Evolutionary conservation across 2,329 filamentous ascomycete species (phyloP).

Genomic region (Hansfordia pulvinata): DNA sequence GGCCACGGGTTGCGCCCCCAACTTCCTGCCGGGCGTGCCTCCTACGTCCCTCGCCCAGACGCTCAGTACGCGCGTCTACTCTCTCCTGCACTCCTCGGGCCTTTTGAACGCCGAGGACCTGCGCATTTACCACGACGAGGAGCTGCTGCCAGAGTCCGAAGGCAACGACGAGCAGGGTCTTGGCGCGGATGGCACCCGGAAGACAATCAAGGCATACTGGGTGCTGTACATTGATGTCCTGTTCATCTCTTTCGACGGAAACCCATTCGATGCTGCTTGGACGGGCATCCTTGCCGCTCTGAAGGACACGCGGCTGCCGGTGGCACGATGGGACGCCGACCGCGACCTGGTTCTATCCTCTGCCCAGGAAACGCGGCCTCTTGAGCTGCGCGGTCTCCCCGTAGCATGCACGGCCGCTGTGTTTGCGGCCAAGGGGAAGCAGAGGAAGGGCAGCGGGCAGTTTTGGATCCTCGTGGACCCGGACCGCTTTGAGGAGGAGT

Average conservation of each 20-base stretch:
- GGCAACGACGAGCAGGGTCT: slow-evolving; percentile 10
- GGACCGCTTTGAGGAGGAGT: slow-evolving; percentile 75
- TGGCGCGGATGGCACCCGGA: slow-evolving; percentile 10
- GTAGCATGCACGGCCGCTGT: slow-evolving; percentile 68
- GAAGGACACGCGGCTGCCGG: slow-evolving; percentile 61
- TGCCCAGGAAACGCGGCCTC: slow-evolving; percentile 33
- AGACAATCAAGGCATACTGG: slow-evolving; percentile 72
- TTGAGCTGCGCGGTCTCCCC: slow-evolving; percentile 54
- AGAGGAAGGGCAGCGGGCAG: slow-evolving; percentile 27
- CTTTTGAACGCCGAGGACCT: slow-evolving; percentile 56
- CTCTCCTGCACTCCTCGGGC: slow-evolving; percentile 57
- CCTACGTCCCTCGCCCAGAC: slow-evolving; percentile 72
- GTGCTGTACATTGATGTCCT: slow-evolving; percentile 90
- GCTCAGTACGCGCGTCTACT: slow-evolving; percentile 66
- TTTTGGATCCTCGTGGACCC: slow-evolving; percentile 78
- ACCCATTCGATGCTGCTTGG: slow-evolving; percentile 87
- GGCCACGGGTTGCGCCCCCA: slow-evolving; percentile 77
- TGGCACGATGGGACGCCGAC: slow-evolving; percentile 74
- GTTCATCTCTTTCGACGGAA: slow-evolving; percentile 85
- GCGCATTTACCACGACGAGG: slow-evolving; percentile 46
- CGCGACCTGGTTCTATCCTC: slow-evolving; percentile 68
- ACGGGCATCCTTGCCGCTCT: slow-evolving; percentile 70
- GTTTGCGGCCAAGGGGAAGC: slow-evolving; percentile 52
- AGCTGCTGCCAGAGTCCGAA: slow-evolving; percentile 11
- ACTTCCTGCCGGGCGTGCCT: slow-evolving; percentile 72